These are phyloP conservation scores for Solanum etuberosum DNA, from an alignment of 257 asterid genomes.

Conservation along the genomic window DNA sequence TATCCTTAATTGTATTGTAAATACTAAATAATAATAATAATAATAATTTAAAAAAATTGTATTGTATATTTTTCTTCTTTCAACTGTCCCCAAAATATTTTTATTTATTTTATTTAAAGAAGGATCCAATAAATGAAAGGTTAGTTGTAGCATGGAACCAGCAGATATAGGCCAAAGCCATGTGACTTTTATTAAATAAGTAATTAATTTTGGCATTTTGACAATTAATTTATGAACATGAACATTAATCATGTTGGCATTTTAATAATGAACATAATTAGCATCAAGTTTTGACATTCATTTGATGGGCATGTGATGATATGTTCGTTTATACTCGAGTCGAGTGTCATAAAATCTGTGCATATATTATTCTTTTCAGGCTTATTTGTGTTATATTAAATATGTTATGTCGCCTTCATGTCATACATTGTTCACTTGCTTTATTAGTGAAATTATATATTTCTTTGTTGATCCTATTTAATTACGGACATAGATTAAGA, in stretches of 20 bases:
- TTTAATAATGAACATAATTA: not conserved
- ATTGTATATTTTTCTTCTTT: not conserved
- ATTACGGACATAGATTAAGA: too few species aligned
- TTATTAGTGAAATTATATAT: too few species aligned
- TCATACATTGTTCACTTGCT: not conserved
- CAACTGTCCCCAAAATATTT: not conserved
- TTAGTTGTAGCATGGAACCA: not conserved
- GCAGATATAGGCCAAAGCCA: not conserved
- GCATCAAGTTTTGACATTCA: not conserved
- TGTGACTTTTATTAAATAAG: not conserved
- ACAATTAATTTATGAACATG: not conserved
- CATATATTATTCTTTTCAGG: too few species aligned
- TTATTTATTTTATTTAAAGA: not conserved
- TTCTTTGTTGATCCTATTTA: too few species aligned
- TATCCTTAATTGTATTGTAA: not conserved
- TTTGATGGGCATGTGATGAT: not conserved
- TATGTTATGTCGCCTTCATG: too few species aligned
- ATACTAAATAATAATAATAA: not conserved
- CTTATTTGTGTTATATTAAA: too few species aligned
- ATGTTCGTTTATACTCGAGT: not conserved
- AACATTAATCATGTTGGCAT: not conserved
- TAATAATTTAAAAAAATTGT: not conserved
- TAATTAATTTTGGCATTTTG: not conserved
- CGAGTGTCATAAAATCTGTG: rapidly evolving
- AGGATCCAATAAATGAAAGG: not conserved